phyloP scores from a whole-genome alignment of 768 basidiomycete species.

The Psilocybe tampanensis region DNA sequence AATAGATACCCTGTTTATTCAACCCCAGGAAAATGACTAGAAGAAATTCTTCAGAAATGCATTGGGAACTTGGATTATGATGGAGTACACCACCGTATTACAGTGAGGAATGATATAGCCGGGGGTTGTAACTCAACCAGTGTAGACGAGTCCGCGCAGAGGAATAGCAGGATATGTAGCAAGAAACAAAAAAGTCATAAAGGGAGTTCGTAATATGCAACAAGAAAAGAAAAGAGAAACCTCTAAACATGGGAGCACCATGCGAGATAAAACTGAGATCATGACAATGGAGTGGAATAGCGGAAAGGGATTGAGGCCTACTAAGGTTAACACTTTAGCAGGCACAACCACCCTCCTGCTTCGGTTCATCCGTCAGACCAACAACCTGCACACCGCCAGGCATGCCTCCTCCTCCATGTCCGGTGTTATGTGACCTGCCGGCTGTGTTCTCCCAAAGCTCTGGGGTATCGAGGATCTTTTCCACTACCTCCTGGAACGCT shows the following conservation, averaged over 20 bases:
- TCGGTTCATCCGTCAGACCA: slow-evolving; percentile 31
- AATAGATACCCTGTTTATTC: too few species aligned
- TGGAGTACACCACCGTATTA: too few species aligned
- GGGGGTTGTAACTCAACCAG: too few species aligned
- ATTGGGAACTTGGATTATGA: too few species aligned
- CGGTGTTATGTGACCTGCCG: slow-evolving; percentile 31
- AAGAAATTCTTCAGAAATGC: too few species aligned
- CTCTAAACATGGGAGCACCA: not conserved
- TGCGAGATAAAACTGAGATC: not conserved
- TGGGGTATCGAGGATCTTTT: slow-evolving; percentile 81
- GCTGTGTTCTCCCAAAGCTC: slow-evolving; percentile 65
- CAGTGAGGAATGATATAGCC: too few species aligned
- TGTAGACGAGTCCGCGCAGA: too few species aligned
- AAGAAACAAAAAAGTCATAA: too few species aligned
- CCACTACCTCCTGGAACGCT: slow-evolving; percentile 73
- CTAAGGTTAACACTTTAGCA: slow-evolving; percentile 17
- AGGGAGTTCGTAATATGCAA: too few species aligned
- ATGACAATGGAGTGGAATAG: not conserved
- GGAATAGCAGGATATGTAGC: too few species aligned
- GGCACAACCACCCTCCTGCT: slow-evolving; percentile 15
- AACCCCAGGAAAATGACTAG: too few species aligned
- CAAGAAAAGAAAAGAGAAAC: too few species aligned
- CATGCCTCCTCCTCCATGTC: slow-evolving; percentile 47
- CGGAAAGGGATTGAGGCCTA: not conserved
- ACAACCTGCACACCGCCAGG: slow-evolving; percentile 53